phyloP scores from a whole-genome alignment of 495 filamentous ascomycete genomes.

The Penicillium odoratum region DNA sequence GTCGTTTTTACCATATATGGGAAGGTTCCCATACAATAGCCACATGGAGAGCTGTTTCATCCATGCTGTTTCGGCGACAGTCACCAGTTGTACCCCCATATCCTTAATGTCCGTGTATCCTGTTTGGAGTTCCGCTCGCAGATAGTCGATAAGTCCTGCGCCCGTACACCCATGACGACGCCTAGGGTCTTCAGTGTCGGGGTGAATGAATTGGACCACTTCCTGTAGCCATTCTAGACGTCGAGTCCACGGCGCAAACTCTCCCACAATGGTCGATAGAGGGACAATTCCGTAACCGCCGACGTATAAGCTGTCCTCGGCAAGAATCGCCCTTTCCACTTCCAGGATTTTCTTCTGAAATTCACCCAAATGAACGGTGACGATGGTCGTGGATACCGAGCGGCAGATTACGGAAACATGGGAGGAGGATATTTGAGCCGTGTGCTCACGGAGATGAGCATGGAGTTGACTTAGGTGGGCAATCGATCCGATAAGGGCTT shows the following conservation, averaged over 20 bases:
- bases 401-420: slow-evolving; percentile 82
- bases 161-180: slow-evolving; percentile 48
- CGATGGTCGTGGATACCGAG: slow-evolving; percentile 79
- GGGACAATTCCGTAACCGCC: slow-evolving; percentile 93
- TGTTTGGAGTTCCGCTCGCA: slow-evolving; percentile 75
- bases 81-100: slow-evolving; percentile 66
- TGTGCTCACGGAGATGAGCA: slow-evolving; percentile 61
- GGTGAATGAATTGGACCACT: slow-evolving; percentile 64
- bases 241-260: slow-evolving; percentile 83
- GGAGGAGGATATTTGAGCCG: slow-evolving; percentile 61
- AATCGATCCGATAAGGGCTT: slow-evolving; percentile 74
- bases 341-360: slow-evolving; percentile 83
- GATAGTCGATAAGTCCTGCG: slow-evolving; percentile 70
- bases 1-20: slow-evolving; percentile 68
- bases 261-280: slow-evolving; percentile 74
- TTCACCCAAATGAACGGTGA: slow-evolving; percentile 66
- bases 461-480: slow-evolving; percentile 76
- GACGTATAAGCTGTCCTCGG: slow-evolving; percentile 68
- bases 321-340: slow-evolving; percentile 76
- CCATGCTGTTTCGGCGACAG: slow-evolving; percentile 85
- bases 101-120: slow-evolving; percentile 84
- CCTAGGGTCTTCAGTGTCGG: slow-evolving; percentile 29
- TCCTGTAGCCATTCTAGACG: slow-evolving; percentile 84
- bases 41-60: slow-evolving; percentile 85
- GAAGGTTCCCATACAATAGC: slow-evolving; percentile 83